Percentiles rank a stretch among this genome's conserved stretches.
Conservation (phyloP, 139 green algal genomes). For the Edaphochlamys debaryana region DNA sequence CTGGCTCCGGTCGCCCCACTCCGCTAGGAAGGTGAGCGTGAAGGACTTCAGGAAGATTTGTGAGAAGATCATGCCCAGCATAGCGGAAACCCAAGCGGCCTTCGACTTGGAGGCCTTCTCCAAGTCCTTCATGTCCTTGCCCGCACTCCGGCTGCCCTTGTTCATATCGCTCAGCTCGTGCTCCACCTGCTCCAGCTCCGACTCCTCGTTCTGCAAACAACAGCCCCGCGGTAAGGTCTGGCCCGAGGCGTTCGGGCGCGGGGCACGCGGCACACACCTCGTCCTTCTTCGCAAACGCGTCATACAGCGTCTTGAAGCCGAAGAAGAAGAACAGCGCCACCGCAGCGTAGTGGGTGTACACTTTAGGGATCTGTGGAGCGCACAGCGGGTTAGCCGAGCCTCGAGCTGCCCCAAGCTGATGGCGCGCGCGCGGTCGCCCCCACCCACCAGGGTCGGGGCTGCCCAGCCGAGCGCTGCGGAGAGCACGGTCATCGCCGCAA, state of each 20-base stretch:
- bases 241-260: too few relatives aligned
- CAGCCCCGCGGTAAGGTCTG: too few relatives aligned
- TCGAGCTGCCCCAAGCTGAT: background rate
- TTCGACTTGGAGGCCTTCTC: slow-evolving; percentile 59
- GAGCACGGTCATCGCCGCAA: slow-evolving; percentile 94
- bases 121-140: slow-evolving; percentile 47
- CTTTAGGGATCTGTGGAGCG: slow-evolving; percentile 79
- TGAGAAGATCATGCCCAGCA: slow-evolving; percentile 73
- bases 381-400: background rate
- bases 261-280: slow-evolving; percentile 40
- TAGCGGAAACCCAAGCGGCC: slow-evolving; percentile 44
- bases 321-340: slow-evolving; percentile 93
- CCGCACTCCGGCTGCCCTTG: slow-evolving; percentile 30
- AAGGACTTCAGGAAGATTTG: slow-evolving; percentile 96
- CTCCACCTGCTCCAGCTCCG: slow-evolving; percentile 80
- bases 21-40: slow-evolving; percentile 97
- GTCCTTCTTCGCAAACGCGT: slow-evolving; percentile 60
- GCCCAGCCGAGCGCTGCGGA: slow-evolving; percentile 88
- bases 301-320: slow-evolving; percentile 84
- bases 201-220: slow-evolving; percentile 57
- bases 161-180: slow-evolving; percentile 31
- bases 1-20: slow-evolving; percentile 98
- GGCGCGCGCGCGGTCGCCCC: background rate
- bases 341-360: slow-evolving; percentile 89
- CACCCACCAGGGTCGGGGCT: slow-evolving; percentile 84